These are phyloP conservation scores for Mesostigma viride DNA, from an alignment of 139 green algal genomes.

Conservation along the genomic window DNA sequence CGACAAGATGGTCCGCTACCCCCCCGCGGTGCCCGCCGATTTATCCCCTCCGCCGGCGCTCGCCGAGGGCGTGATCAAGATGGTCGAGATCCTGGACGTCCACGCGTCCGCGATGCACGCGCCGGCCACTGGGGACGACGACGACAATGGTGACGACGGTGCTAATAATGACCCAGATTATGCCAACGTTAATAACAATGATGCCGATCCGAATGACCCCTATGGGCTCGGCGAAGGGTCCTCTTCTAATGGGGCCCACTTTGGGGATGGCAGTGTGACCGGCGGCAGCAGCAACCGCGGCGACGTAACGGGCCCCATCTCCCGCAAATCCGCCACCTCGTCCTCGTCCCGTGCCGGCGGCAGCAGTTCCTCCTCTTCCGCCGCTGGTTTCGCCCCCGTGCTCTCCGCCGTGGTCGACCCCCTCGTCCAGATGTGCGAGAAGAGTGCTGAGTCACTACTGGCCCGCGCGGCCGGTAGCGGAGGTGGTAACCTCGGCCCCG, in stretches of 20 bases:
- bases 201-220: too few species aligned
- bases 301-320: too few species aligned
- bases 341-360: too few species aligned
- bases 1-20: constrained; percentile 28
- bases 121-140: not conserved
- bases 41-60: constrained; percentile 21
- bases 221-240: too few species aligned
- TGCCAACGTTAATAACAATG: too few species aligned
- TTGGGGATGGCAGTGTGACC: not conserved
- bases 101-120: constrained; percentile 17
- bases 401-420: constrained; percentile 17
- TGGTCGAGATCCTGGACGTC: constrained; percentile 27
- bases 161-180: too few species aligned
- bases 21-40: constrained; percentile 13
- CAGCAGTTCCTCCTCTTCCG: too few species aligned
- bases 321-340: too few species aligned
- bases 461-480: not conserved
- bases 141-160: too few species aligned
- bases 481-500: not conserved
- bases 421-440: constrained; percentile 27
- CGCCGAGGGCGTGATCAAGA: constrained; percentile 14
- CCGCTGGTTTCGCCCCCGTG: constrained; percentile 23
- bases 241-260: too few species aligned
- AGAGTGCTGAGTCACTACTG: constrained; percentile 15
- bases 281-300: too few species aligned